phyloP scores from a whole-genome alignment of 2,329 filamentous ascomycete species.

The Trichoderma asperellum region DNA sequence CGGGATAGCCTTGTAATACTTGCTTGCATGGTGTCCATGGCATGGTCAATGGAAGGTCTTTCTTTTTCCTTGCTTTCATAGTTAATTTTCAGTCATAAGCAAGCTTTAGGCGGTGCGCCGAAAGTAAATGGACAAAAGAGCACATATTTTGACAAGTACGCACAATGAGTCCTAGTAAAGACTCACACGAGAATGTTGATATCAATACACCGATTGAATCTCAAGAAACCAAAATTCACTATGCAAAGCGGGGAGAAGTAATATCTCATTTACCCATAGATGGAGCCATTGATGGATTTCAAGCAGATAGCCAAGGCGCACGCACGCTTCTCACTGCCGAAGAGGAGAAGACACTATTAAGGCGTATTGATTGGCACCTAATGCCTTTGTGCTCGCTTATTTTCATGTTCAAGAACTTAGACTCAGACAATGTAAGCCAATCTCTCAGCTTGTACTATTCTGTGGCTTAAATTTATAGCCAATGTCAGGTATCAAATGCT shows the following conservation, averaged over 20 bases:
- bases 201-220: background rate
- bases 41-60: background rate
- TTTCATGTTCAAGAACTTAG: constrained; percentile 48
- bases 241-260: background rate
- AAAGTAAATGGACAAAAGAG: background rate
- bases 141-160: background rate
- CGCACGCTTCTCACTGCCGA: constrained; percentile 34
- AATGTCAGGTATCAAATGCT: constrained; percentile 43
- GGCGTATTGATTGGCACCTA: constrained; percentile 36
- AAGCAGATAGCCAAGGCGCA: constrained; percentile 41
- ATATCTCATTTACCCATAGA: background rate
- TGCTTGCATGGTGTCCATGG: constrained; percentile 9
- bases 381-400: constrained; percentile 43
- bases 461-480: background rate
- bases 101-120: background rate
- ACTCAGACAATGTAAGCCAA: constrained; percentile 41
- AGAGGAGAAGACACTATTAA: constrained; percentile 35
- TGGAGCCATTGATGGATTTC: constrained; percentile 3
- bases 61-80: background rate
- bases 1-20: background rate
- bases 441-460: background rate
- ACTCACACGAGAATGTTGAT: background rate
- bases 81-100: background rate
- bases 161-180: background rate
- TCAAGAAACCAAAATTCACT: background rate